phyloP scores from a whole-genome alignment of 108 stramenopile genomes.

The Phaeodactylum tricornutum region DNA sequence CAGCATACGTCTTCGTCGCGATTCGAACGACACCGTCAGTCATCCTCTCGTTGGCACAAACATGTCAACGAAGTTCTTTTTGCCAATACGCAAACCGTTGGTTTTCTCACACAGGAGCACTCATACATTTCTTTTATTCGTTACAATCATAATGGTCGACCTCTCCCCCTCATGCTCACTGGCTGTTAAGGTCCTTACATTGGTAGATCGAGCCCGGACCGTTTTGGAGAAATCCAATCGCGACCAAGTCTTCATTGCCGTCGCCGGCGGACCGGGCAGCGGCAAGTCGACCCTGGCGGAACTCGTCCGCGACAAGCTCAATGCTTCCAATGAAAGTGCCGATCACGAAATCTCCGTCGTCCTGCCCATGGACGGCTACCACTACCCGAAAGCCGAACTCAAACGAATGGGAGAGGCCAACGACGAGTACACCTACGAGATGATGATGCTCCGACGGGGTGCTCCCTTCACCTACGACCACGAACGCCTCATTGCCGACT shows the following conservation, averaged over 20 bases:
- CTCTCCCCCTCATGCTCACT: no score
- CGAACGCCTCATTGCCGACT: constrained; percentile 22
- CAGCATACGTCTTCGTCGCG: no score
- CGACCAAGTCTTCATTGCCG: constrained; percentile 4
- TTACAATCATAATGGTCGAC: no score
- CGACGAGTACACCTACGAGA: constrained; percentile 9
- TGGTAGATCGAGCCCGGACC: no score
- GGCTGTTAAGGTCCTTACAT: no score
- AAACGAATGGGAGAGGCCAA: constrained; percentile 17
- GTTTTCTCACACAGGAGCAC: no score
- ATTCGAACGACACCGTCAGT: no score
- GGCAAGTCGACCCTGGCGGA: constrained; percentile 40
- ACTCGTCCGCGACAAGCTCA: constrained; percentile 24
- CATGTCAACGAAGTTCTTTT: no score
- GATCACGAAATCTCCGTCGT: constrained; percentile 18
- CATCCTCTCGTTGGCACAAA: no score
- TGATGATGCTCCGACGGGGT: constrained; percentile 26
- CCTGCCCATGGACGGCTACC: constrained; percentile 77
- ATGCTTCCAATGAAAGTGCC: constrained; percentile 1
- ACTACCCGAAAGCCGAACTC: constrained; percentile 38
- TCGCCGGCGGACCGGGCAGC: constrained; percentile 10
- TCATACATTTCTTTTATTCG: no score
- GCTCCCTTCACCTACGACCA: constrained; percentile 67
- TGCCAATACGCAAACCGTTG: no score
- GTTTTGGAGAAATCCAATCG: constrained; percentile 1